A percentile compares a stretch with the other conserved stretches of the same genome.
phyloP scores from a whole-genome alignment of 2,329 filamentous ascomycete genomes.

The Aspergillus tamarii region DNA sequence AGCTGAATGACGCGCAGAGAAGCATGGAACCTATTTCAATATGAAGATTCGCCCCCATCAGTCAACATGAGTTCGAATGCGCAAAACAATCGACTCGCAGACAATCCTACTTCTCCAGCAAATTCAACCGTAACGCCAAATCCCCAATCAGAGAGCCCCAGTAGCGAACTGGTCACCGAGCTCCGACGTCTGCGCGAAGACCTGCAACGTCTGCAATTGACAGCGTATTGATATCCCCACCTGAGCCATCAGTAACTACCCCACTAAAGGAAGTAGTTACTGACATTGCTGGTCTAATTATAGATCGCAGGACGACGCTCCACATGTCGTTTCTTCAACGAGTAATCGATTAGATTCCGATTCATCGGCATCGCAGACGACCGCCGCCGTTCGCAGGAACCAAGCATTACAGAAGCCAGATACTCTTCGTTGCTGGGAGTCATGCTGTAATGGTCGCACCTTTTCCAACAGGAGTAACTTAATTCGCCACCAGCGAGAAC shows the following conservation, averaged over 20 bases:
- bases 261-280: neutral
- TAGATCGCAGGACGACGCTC: neutral
- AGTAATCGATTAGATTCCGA: neutral
- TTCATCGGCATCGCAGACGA: neutral
- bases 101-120: neutral
- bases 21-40: neutral
- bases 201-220: neutral
- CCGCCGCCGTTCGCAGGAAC: neutral
- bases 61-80: neutral
- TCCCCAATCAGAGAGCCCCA: neutral
- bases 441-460: conserved; percentile 8
- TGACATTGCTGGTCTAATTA: neutral
- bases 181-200: neutral
- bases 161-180: neutral
- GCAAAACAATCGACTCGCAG: neutral
- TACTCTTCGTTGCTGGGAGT: conserved; percentile 2
- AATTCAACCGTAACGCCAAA: neutral
- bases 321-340: neutral
- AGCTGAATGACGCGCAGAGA: neutral
- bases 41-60: neutral
- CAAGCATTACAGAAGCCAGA: neutral
- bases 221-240: neutral
- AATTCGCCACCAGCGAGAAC: conserved; percentile 9
- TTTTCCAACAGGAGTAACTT: conserved; percentile 9
- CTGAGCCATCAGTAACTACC: neutral